Evolutionary conservation across 2,329 filamentous ascomycete species (phyloP).

Genomic region (Dryadomyces sulphureus): DNA sequence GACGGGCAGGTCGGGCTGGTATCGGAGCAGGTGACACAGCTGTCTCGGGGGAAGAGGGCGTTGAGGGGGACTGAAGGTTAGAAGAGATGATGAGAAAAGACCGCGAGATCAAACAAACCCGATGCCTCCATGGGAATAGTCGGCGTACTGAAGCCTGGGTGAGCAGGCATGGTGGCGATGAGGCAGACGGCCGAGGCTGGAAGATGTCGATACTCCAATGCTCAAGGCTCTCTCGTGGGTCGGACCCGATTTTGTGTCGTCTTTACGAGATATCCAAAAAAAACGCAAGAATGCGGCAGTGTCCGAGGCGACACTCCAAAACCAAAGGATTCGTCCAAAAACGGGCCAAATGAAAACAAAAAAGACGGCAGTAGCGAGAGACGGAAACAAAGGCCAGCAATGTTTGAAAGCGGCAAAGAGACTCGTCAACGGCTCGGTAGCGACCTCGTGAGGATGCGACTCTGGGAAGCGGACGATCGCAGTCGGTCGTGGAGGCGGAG

Average conservation of each 20-base stretch:
- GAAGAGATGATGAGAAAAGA: background rate
- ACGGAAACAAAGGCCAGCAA: background rate
- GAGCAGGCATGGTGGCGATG: background rate
- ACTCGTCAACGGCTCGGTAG: no score
- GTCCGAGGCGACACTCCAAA: no score
- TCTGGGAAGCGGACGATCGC: no score
- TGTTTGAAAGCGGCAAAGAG: background rate
- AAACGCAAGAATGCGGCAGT: no score
- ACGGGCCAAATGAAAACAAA: no score
- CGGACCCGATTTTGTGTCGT: background rate
- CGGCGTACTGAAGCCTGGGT: background rate
- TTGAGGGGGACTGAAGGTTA: conserved; percentile 12
- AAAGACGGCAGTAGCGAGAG: background rate
- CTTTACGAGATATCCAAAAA: background rate
- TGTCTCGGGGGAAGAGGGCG: conserved; percentile 23
- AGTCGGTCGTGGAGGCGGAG: background rate
- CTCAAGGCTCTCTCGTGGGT: no score
- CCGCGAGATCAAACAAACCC: background rate
- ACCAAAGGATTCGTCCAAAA: no score
- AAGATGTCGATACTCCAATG: background rate
- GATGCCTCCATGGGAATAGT: background rate
- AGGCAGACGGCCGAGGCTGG: background rate
- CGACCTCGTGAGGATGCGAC: no score
- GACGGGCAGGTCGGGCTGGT: conserved; percentile 27
- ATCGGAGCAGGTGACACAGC: conserved; percentile 32